Conservation (phyloP, 768 basidiomycete species). For the Megacollybia marginata region DNA sequence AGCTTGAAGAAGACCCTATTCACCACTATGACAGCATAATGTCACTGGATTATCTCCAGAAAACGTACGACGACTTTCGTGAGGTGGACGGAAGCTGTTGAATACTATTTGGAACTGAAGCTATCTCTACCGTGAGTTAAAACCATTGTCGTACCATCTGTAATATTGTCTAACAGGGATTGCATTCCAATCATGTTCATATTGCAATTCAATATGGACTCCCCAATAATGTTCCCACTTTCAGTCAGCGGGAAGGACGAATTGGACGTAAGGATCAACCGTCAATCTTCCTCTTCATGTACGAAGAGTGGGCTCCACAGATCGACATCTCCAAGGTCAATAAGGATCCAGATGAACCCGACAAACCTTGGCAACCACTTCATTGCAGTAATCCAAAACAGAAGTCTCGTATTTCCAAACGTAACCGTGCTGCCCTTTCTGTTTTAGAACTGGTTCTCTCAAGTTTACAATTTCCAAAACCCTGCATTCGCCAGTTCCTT, state of each 20-base stretch:
- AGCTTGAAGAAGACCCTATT: background rate
- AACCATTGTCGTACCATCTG: no score
- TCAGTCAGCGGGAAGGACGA: no score
- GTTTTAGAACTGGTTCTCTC: background rate
- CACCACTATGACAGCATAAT: background rate
- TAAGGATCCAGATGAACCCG: background rate
- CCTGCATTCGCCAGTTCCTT: background rate
- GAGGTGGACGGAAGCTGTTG: background rate
- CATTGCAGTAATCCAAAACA: background rate
- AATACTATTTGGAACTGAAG: background rate
- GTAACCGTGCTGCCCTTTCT: background rate
- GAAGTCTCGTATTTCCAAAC: background rate
- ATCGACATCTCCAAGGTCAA: background rate
- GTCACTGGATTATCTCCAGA: background rate
- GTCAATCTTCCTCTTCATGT: background rate
- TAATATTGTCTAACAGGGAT: background rate
- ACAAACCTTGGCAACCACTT: no score
- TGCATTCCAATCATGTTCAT: background rate
- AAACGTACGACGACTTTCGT: background rate
- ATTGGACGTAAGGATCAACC: no score
- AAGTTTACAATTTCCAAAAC: background rate
- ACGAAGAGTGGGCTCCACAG: background rate
- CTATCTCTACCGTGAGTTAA: no score
- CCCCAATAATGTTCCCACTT: background rate
- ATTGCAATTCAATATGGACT: background rate